Percentiles rank a stretch among this genome's conserved stretches.
Conservation (phyloP, 2,329 filamentous ascomycete species). For the Colletotrichum sp. region DNA sequence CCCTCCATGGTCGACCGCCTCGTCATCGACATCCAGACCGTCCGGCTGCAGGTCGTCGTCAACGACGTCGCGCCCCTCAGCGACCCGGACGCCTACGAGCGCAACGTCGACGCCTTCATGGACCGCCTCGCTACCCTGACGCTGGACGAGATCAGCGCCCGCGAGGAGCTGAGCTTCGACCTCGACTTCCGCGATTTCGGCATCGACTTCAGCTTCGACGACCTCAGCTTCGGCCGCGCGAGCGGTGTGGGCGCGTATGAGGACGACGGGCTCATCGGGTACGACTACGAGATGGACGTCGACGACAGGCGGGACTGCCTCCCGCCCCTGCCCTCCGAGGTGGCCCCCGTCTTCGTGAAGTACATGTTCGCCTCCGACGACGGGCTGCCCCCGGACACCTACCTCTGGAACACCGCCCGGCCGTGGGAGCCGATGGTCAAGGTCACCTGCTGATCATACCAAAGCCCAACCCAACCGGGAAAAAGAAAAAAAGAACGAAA, state of each 20-base stretch:
- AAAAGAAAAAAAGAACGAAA: neutral
- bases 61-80: conserved; percentile 35
- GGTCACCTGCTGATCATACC: conserved; percentile 32
- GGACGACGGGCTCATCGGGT: neutral
- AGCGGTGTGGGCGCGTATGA: neutral
- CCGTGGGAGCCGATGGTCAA: conserved; percentile 50
- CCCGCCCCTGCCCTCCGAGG: conserved; percentile 12
- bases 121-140: neutral
- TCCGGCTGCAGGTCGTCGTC: conserved; percentile 42
- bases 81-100: conserved; percentile 35
- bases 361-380: conserved; percentile 32
- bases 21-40: conserved; percentile 42
- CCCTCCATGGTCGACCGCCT: conserved; percentile 37
- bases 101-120: conserved; percentile 37
- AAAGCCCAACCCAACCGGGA: neutral
- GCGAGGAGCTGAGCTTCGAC: neutral
- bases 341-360: conserved; percentile 40
- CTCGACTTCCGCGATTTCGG: conserved; percentile 1
- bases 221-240: neutral
- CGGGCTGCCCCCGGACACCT: conserved; percentile 35
- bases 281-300: conserved; percentile 7
- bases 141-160: neutral
- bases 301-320: neutral
- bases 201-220: conserved; percentile 15
- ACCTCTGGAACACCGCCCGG: conserved; percentile 44